Percentiles rank a stretch among this genome's conserved stretches.
These are phyloP conservation scores for Trichophyton rubrum DNA, from an alignment of 2,329 filamentous ascomycete genomes.

Conservation along the genomic window DNA sequence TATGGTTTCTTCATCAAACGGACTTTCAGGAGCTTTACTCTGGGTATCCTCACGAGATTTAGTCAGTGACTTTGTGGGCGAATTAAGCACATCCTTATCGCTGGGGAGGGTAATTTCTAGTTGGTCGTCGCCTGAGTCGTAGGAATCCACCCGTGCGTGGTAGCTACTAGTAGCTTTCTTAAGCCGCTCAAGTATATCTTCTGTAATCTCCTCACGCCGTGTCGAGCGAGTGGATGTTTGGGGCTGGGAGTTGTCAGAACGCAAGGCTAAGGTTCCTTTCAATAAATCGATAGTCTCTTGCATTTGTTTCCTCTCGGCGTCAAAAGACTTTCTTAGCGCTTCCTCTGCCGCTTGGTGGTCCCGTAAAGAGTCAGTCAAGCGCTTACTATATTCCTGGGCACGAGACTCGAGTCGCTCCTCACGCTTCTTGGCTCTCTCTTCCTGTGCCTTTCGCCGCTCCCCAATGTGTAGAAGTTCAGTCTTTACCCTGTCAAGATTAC, in stretches of 20 bases:
- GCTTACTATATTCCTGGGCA: constrained; percentile 31
- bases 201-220: background rate
- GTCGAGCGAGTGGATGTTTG: background rate
- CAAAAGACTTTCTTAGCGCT: constrained; percentile 22
- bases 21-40: background rate
- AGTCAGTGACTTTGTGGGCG: background rate
- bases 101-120: background rate
- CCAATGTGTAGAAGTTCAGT: constrained; percentile 33
- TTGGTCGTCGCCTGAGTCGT: background rate
- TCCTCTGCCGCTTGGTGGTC: constrained; percentile 28
- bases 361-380: constrained; percentile 24
- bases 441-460: constrained; percentile 31
- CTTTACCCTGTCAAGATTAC: constrained; percentile 30
- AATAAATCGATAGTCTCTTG: constrained; percentile 28
- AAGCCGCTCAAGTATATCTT: background rate
- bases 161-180: background rate
- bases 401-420: constrained; percentile 29
- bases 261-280: constrained; percentile 20
- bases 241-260: background rate
- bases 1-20: background rate
- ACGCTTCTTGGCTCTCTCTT: constrained; percentile 30
- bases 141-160: background rate
- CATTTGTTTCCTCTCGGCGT: constrained; percentile 29
- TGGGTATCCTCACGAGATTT: background rate
- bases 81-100: background rate